Percentiles rank a stretch among this genome's conserved stretches.
phyloP scores from a whole-genome alignment of 805 yeast species.

The Monosporozyma servazzii region DNA sequence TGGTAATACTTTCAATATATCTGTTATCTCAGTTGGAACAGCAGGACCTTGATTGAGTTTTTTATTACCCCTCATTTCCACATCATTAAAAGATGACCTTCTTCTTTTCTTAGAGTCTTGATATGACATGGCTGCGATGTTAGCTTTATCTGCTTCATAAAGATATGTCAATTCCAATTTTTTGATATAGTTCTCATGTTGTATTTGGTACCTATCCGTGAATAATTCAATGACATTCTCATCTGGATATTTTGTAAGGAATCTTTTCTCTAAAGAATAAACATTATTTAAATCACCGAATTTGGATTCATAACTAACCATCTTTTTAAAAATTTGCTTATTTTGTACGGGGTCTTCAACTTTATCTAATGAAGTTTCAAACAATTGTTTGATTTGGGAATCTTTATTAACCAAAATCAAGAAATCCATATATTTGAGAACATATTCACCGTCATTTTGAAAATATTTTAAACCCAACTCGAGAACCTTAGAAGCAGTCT shows the following conservation, averaged over 20 bases:
- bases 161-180: constrained; percentile 30
- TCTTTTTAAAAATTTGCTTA: constrained; percentile 44
- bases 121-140: neutral
- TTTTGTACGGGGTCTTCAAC: constrained; percentile 28
- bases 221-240: constrained; percentile 33
- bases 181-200: constrained; percentile 27
- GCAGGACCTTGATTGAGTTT: constrained; percentile 7
- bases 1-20: constrained; percentile 24
- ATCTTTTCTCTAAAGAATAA: constrained; percentile 56
- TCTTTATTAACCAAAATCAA: constrained; percentile 61
- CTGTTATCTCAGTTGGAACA: constrained; percentile 23
- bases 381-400: constrained; percentile 65
- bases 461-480: constrained; percentile 63
- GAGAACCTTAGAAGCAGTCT: constrained; percentile 65
- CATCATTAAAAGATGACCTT: neutral
- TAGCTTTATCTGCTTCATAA: constrained; percentile 6
- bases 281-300: constrained; percentile 66
- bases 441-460: constrained; percentile 48
- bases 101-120: neutral
- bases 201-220: constrained; percentile 32
- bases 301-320: constrained; percentile 58
- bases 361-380: constrained; percentile 66
- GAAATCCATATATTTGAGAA: constrained; percentile 62
- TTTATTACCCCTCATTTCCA: constrained; percentile 4
- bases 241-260: constrained; percentile 54